Conservation (phyloP, 768 basidiomycete genomes). For the Auricularia auricula-judae region DNA sequence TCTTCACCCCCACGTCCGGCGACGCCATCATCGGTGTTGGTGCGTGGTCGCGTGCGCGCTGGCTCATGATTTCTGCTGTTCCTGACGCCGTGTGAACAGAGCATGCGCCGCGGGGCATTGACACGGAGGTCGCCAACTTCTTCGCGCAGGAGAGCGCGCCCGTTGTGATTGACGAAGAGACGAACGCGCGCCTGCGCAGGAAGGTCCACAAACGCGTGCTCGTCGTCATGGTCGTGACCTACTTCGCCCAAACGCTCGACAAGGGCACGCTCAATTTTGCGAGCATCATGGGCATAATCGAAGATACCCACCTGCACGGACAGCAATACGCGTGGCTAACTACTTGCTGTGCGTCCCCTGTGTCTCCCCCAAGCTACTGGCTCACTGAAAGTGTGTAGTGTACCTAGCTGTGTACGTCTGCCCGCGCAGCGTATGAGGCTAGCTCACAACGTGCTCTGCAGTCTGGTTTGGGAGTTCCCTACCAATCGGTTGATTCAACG, state of each 20-base stretch:
- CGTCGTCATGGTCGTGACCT: constrained; percentile 37
- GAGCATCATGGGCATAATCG: constrained; percentile 35
- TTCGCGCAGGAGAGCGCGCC: constrained; percentile 21
- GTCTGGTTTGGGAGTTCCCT: constrained; percentile 35
- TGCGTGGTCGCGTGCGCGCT: not conserved
- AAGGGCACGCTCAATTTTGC: constrained; percentile 39
- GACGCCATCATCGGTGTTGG: not conserved
- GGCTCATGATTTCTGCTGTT: not conserved
- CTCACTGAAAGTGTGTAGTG: not conserved
- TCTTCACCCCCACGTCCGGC: not conserved
- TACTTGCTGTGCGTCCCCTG: constrained; percentile 28
- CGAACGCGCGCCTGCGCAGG: constrained; percentile 31
- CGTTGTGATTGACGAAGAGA: constrained; percentile 30
- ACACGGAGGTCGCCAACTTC: constrained; percentile 36
- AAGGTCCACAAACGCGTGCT: constrained; percentile 37
- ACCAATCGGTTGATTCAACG: constrained; percentile 38
- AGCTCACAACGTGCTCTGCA: constrained; percentile 6
- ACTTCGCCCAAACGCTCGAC: constrained; percentile 33
- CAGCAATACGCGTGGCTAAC: constrained; percentile 41
- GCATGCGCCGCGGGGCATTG: constrained; percentile 20
- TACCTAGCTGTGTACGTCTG: constrained; percentile 1
- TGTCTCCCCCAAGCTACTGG: not conserved
- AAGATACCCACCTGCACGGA: constrained; percentile 34
- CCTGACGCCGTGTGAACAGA: not conserved
- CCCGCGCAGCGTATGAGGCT: not conserved